A percentile compares a stretch with the other conserved stretches of the same genome.
Evolutionary conservation across 2,329 filamentous ascomycete species (phyloP).

Genomic region (Penicillium verrucosum): DNA sequence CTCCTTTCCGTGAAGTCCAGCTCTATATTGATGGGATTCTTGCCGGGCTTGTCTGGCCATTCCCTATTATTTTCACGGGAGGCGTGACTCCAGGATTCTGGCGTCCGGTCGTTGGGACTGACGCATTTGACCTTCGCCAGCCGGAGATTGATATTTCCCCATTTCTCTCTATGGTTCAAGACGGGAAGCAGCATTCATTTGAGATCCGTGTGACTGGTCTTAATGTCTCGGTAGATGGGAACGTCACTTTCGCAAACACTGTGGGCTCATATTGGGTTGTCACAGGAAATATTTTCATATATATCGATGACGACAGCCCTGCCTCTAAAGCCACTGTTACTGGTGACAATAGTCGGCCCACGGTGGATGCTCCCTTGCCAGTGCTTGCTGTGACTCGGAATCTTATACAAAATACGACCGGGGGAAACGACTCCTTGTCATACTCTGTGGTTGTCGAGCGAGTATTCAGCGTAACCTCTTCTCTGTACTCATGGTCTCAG

Average conservation of each 20-base stretch:
- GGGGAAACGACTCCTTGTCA: conserved; percentile 57
- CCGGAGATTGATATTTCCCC: conserved; percentile 80
- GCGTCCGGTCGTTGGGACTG: conserved; percentile 72
- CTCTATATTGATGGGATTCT: conserved; percentile 69
- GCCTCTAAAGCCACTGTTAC: neutral
- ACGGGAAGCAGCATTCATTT: conserved; percentile 64
- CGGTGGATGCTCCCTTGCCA: conserved; percentile 41
- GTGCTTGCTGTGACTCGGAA: conserved; percentile 47
- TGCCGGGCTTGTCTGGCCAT: conserved; percentile 76
- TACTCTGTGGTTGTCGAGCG: conserved; percentile 60
- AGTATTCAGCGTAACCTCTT: conserved; percentile 53
- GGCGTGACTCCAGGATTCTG: conserved; percentile 74
- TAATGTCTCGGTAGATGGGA: conserved; percentile 52
- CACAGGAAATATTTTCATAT: conserved; percentile 77
- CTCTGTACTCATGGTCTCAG: conserved; percentile 56
- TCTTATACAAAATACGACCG: conserved; percentile 38
- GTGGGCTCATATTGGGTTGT: conserved; percentile 71
- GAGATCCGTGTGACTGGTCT: conserved; percentile 66
- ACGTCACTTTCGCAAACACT: conserved; percentile 50
- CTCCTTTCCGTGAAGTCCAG: conserved; percentile 75
- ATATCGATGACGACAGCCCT: conserved; percentile 52
- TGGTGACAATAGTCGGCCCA: neutral
- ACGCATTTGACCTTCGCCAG: conserved; percentile 75
- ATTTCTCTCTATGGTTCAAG: conserved; percentile 67
- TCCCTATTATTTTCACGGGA: conserved; percentile 77